Conservation (phyloP, 2,329 filamentous ascomycete genomes). For the Arthrinium phaeospermum region DNA sequence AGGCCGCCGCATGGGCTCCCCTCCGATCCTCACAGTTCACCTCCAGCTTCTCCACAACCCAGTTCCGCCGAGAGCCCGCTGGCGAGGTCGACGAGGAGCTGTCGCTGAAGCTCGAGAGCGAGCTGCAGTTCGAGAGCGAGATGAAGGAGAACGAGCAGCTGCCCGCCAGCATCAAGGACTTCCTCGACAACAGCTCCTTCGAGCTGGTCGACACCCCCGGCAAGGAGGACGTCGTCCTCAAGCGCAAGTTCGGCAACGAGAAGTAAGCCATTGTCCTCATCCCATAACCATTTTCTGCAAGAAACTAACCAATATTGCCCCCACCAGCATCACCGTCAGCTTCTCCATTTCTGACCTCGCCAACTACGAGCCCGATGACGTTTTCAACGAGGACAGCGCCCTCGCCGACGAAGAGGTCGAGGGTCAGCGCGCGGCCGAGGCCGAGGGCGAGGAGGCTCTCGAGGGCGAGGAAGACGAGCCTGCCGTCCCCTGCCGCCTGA, state of each 20-base stretch:
- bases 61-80: slow-evolving; percentile 47
- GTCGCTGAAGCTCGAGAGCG: slow-evolving; percentile 81
- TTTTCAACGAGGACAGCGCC: slow-evolving; percentile 60
- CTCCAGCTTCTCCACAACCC: slow-evolving; percentile 57
- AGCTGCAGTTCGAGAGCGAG: slow-evolving; percentile 83
- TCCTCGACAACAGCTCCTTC: slow-evolving; percentile 84
- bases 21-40: slow-evolving; percentile 44
- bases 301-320: slow-evolving; percentile 29
- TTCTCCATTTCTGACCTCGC: slow-evolving; percentile 87
- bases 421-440: slow-evolving; percentile 45
- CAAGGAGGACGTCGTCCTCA: slow-evolving; percentile 85
- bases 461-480: slow-evolving; percentile 54
- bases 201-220: slow-evolving; percentile 82
- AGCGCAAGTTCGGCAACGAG: slow-evolving; percentile 84
- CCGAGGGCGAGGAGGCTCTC: slow-evolving; percentile 59
- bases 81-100: slow-evolving; percentile 77
- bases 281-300: slow-evolving; percentile 6
- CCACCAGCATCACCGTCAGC: slow-evolving; percentile 71
- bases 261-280: slow-evolving; percentile 61
- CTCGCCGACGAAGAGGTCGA: slow-evolving; percentile 60
- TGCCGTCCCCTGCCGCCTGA: slow-evolving; percentile 80
- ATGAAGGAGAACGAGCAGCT: slow-evolving; percentile 75
- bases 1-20: slow-evolving; percentile 50
- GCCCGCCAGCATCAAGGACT: slow-evolving; percentile 82
- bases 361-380: slow-evolving; percentile 65